Evolutionary conservation across 2,329 filamentous ascomycete species (phyloP).

Genomic region (Pseudogymnoascus sp.): DNA sequence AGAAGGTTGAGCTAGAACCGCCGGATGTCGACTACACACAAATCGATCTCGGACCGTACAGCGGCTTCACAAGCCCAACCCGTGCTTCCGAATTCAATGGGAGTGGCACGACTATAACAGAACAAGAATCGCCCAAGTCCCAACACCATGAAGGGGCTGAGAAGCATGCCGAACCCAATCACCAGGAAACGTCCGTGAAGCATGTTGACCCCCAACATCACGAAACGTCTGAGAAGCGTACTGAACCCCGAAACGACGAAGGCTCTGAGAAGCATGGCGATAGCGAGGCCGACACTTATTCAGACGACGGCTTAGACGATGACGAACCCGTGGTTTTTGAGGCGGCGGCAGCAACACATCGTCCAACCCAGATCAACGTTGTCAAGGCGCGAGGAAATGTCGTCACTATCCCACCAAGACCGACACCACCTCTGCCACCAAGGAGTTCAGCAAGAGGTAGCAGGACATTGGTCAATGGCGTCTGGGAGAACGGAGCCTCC

Average conservation of each 20-base stretch:
- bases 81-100: conserved; percentile 24
- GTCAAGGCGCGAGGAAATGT: conserved; percentile 62
- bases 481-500: conserved; percentile 18
- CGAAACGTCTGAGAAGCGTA: conserved; percentile 27
- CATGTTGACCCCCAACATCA: conserved; percentile 29
- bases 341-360: conserved; percentile 51
- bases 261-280: conserved; percentile 34
- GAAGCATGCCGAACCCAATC: conserved; percentile 28
- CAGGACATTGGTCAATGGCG: conserved; percentile 14
- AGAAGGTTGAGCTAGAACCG: conserved; percentile 35
- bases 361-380: conserved; percentile 30
- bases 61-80: conserved; percentile 19
- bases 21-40: conserved; percentile 54
- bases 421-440: conserved; percentile 65
- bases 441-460: conserved; percentile 56
- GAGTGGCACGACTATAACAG: conserved; percentile 7
- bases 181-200: conserved; percentile 26
- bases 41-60: conserved; percentile 44
- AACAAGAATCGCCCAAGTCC: conserved; percentile 19
- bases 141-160: conserved; percentile 25
- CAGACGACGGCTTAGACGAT: conserved; percentile 42
- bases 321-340: conserved; percentile 65
- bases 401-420: conserved; percentile 77
- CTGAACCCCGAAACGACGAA: conserved; percentile 27
- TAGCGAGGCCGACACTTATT: conserved; percentile 42